Conservation (phyloP, 1,139 yeast genomes). For the Yamadazyma sp. region DNA sequence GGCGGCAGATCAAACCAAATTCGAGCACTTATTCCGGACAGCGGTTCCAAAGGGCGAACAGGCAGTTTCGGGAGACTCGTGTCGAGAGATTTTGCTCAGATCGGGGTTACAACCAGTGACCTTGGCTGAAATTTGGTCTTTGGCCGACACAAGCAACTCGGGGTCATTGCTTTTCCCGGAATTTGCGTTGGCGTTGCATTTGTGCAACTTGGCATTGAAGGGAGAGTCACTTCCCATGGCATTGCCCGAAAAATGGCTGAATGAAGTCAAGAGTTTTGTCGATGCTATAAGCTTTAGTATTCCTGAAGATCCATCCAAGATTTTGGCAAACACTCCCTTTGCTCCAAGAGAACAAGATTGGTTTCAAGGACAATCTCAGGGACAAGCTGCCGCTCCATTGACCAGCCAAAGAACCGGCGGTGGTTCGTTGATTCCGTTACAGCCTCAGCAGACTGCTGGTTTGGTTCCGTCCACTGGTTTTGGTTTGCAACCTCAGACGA, state of each 20-base stretch:
- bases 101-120: constrained; percentile 76
- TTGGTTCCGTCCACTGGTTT: constrained; percentile 34
- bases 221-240: constrained; percentile 76
- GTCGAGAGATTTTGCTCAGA: constrained; percentile 75
- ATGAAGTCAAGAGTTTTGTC: constrained; percentile 84
- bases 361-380: constrained; percentile 23
- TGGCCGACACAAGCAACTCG: constrained; percentile 83
- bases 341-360: constrained; percentile 34
- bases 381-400: constrained; percentile 18
- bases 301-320: constrained; percentile 55
- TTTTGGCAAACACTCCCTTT: constrained; percentile 49
- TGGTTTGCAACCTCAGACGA: constrained; percentile 23
- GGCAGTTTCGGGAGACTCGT: constrained; percentile 74
- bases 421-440: constrained; percentile 44
- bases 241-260: constrained; percentile 69
- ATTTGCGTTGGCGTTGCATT: constrained; percentile 88
- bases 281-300: constrained; percentile 83
- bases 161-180: constrained; percentile 90
- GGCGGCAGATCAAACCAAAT: constrained; percentile 80
- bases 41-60: constrained; percentile 77
- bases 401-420: constrained; percentile 45
- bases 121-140: constrained; percentile 86
- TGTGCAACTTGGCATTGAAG: constrained; percentile 74
- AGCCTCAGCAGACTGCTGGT: constrained; percentile 50
- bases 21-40: constrained; percentile 76